Evolutionary conservation across 495 filamentous ascomycete species (phyloP).

Genomic region (Beverwykella pulmonaria): DNA sequence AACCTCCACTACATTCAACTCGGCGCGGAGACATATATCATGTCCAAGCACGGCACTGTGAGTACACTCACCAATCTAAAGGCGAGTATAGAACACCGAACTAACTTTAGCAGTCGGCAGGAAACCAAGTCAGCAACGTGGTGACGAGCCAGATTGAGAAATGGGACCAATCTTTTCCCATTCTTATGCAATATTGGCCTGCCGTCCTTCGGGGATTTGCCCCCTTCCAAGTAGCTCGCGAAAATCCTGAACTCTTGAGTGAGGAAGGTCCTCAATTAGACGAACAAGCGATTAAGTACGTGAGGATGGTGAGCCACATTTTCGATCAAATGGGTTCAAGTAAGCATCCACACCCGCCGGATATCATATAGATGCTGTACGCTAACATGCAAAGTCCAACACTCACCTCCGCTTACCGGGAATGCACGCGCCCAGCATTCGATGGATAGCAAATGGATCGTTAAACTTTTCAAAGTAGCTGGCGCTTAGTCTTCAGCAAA

Average conservation of each 20-base stretch:
- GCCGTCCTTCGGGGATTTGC: slow-evolving; percentile 24
- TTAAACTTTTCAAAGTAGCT: slow-evolving; percentile 3
- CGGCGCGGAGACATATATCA: slow-evolving; percentile 32
- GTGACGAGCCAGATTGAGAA: slow-evolving; percentile 31
- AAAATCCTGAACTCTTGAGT: slow-evolving; percentile 27
- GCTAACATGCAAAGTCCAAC: not conserved
- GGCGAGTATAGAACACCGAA: not conserved
- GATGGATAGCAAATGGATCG: slow-evolving; percentile 8
- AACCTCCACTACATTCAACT: slow-evolving; percentile 34
- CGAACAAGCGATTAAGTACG: slow-evolving; percentile 5
- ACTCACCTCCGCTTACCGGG: not conserved
- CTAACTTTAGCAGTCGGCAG: slow-evolving; percentile 21
- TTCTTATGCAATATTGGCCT: slow-evolving; percentile 30
- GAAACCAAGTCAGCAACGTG: slow-evolving; percentile 26
- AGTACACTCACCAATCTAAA: not conserved
- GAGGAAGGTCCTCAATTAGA: slow-evolving; percentile 16
- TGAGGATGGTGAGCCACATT: slow-evolving; percentile 8
- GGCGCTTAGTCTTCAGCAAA: not conserved
- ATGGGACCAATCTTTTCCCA: slow-evolving; percentile 19
- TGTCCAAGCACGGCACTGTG: slow-evolving; percentile 33
- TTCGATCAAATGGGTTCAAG: slow-evolving; percentile 6
- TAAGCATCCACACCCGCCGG: not conserved
- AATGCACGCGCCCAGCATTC: not conserved
- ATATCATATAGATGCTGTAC: not conserved
- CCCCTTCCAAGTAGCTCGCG: slow-evolving; percentile 33